phyloP scores from a whole-genome alignment of 23 red algal species.

The Agarophyton chilense region DNA sequence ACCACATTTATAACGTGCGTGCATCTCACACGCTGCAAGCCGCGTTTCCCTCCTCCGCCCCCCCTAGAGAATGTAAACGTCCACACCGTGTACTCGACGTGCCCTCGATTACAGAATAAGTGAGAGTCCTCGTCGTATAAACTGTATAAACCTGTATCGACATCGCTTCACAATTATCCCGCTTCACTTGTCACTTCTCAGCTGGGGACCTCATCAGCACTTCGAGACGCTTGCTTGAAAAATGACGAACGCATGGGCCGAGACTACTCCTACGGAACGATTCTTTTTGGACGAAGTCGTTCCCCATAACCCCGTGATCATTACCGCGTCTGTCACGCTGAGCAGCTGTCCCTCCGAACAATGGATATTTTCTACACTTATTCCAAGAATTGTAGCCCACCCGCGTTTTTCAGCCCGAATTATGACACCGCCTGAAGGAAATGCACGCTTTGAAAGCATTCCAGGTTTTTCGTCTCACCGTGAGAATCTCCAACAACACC shows the following conservation, averaged over 20 bases:
- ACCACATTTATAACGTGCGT: too few relatives aligned
- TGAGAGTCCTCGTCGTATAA: too few relatives aligned
- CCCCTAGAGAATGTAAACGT: too few relatives aligned
- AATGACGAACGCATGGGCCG: slow-evolving; percentile 2
- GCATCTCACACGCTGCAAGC: too few relatives aligned
- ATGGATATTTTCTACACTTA: slow-evolving; percentile 15
- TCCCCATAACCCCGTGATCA: slow-evolving; percentile 51
- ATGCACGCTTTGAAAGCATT: slow-evolving; percentile 14
- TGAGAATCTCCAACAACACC: not conserved
- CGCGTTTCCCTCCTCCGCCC: too few relatives aligned
- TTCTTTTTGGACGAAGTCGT: slow-evolving; percentile 26
- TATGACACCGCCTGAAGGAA: not conserved
- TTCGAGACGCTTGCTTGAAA: not conserved
- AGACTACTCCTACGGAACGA: slow-evolving; percentile 16
- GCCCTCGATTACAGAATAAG: too few relatives aligned
- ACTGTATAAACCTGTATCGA: too few relatives aligned
- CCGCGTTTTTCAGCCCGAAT: slow-evolving; percentile 38
- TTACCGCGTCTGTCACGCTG: slow-evolving; percentile 26
- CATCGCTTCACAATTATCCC: too few relatives aligned
- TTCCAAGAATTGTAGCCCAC: slow-evolving; percentile 35
- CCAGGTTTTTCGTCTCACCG: not conserved
- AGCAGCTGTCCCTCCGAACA: not conserved
- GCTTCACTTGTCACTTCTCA: too few relatives aligned
- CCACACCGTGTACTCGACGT: too few relatives aligned
- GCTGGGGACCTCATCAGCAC: too few relatives aligned